Evolutionary conservation across 257 asterid genomes (phyloP), one percentile per base, ranked within the genome.

Genomic region (Cynanchum wilfordii): DNA sequence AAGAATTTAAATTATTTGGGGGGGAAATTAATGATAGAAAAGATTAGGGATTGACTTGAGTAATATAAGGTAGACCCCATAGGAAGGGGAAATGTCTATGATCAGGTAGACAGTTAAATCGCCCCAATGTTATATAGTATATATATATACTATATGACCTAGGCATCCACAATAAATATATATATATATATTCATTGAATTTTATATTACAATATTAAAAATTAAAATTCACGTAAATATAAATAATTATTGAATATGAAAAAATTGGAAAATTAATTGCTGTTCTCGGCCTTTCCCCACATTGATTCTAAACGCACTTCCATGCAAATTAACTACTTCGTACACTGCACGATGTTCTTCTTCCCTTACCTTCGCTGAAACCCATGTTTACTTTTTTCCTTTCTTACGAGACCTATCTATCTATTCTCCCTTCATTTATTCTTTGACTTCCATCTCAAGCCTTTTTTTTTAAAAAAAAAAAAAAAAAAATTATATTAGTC

Each of bases 331-430:
- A 15, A 15, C 7, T 50, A 82, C 83, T 72, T 83, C 90, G 93
- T 87, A 81, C 87, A 72, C 81, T 82, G 74, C 84, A 87, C 92
- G 90, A 81, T 87, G 83, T 84, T 63, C 74, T 84, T 63, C 74
- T 76, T 71, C 66, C 56, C 72, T 27, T 82, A 52, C 10, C 58
- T 52, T 42, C 86, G 76, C 92, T 85, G 88, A 85, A 82, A 81
- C 80, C 87, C 82, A 82, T 77, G 81, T 58, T 55, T 24, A 24
- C 27, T 56, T 81, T 77, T 79, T 63, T 33, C 54, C 65, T 52
- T 22, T 25, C 4, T 4, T 24, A 19, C 40, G 72, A 16, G 49
- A 73, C 38, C 11, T 42, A 8, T 40, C 45, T 40, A 6, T 40
- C 11, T 16, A 20, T 73, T 78, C 73, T 45, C 69, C 38, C 55